Evolutionary conservation across 176 grass and related monocot species (phyloP).

Genomic region (Zoysia pacifica): DNA sequence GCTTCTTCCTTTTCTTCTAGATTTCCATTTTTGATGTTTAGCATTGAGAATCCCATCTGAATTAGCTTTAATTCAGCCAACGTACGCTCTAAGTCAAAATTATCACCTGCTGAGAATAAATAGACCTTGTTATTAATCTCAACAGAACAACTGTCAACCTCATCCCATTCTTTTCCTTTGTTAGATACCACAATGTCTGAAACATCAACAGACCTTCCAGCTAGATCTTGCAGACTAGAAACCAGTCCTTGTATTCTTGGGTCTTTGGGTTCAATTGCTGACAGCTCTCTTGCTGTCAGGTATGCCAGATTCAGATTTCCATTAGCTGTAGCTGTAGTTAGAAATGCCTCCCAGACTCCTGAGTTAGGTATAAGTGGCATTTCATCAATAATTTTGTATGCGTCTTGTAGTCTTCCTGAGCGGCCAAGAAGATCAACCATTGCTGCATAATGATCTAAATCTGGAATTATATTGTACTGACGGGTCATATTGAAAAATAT

Average conservation of each 20-base stretch:
- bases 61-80: conserved; percentile 39
- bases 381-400: conserved; percentile 57
- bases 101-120: conserved; percentile 50
- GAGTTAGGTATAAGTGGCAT: conserved; percentile 61
- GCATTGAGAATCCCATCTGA: conserved; percentile 29
- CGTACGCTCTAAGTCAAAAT: conserved; percentile 28
- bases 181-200: conserved; percentile 33
- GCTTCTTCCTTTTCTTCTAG: conserved; percentile 59
- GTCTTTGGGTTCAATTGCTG: conserved; percentile 50
- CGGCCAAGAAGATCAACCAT: conserved; percentile 64
- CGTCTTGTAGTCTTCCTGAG: conserved; percentile 66
- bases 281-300: conserved; percentile 50
- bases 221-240: conserved; percentile 48
- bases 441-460: conserved; percentile 66
- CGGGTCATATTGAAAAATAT: conserved; percentile 53
- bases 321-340: conserved; percentile 60
- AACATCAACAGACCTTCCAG: conserved; percentile 42
- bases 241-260: conserved; percentile 46
- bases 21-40: conserved; percentile 10
- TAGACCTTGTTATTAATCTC: conserved; percentile 56
- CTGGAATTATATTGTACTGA: conserved; percentile 50
- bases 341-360: conserved; percentile 58
- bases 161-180: conserved; percentile 42
- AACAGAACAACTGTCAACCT: conserved; percentile 45
- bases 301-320: conserved; percentile 54